Percentiles rank a stretch among this genome's conserved stretches.
Conservation (phyloP, 768 basidiomycete genomes). For the Grammothele lineata region DNA sequence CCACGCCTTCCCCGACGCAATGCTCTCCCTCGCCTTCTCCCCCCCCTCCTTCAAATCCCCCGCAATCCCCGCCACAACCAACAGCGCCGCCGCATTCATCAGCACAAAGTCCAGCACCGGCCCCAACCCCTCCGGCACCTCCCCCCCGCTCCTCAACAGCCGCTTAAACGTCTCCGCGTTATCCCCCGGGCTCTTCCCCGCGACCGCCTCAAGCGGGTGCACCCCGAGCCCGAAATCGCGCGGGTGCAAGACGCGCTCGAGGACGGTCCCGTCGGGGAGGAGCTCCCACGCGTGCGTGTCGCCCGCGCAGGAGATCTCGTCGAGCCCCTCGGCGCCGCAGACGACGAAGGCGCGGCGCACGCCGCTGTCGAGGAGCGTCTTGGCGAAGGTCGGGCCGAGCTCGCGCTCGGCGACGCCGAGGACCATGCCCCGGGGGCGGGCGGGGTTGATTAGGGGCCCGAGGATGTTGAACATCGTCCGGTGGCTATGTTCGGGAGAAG, state of each 20-base stretch:
- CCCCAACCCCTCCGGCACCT: conserved; percentile 50
- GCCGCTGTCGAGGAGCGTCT: conserved; percentile 65
- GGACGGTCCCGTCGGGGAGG: conserved; percentile 55
- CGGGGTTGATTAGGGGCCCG: conserved; percentile 92
- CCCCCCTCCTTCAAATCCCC: conserved; percentile 18
- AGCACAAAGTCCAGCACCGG: conserved; percentile 84
- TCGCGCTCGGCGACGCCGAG: conserved; percentile 83
- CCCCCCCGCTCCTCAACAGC: conserved; percentile 55
- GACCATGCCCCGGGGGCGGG: conserved; percentile 81
- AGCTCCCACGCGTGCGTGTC: conserved; percentile 85
- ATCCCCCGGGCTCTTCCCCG: conserved; percentile 68
- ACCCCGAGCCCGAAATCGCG: conserved; percentile 71
- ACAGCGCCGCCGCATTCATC: conserved; percentile 84
- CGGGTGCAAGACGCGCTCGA: conserved; percentile 58
- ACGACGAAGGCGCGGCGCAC: conserved; percentile 88
- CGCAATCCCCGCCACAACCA: conserved; percentile 81
- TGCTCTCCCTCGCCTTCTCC: conserved; percentile 21
- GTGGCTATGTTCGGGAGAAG: conserved; percentile 13
- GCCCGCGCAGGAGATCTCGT: conserved; percentile 95
- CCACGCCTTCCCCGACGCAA: conserved; percentile 28
- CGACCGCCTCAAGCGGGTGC: conserved; percentile 68
- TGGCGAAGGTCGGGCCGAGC: conserved; percentile 79
- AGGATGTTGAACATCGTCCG: conserved; percentile 96
- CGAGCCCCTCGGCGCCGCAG: conserved; percentile 86
- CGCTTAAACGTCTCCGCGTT: conserved; percentile 73